phyloP scores from a whole-genome alignment of 108 stramenopile species.

The Bacterosira constricta region DNA sequence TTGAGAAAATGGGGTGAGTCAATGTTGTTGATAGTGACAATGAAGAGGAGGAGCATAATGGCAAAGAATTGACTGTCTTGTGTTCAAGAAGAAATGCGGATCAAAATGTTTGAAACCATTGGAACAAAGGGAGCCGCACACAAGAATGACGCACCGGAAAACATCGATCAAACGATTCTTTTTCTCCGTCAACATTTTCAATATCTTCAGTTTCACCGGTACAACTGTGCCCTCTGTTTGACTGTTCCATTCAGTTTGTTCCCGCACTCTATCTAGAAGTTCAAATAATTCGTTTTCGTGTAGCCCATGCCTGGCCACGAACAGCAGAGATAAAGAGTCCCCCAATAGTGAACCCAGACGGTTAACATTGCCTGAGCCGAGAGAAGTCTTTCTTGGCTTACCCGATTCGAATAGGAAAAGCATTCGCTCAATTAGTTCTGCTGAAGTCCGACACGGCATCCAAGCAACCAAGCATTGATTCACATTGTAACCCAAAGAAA shows the following conservation, averaged over 20 bases:
- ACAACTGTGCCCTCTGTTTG: constrained; percentile 32
- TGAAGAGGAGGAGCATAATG: no score
- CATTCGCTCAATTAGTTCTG: constrained; percentile 17
- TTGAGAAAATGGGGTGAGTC: no score
- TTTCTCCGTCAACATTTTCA: constrained; percentile 21
- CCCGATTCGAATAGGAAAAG: constrained; percentile 20
- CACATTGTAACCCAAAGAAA: not conserved
- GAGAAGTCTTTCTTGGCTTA: not conserved
- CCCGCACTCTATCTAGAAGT: constrained; percentile 30
- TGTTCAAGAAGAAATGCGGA: no score
- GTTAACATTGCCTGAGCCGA: constrained; percentile 1
- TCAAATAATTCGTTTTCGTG: constrained; percentile 57
- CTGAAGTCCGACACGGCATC: constrained; percentile 1
- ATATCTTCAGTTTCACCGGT: constrained; percentile 37
- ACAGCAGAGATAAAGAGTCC: constrained; percentile 52
- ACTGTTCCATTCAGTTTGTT: constrained; percentile 25
- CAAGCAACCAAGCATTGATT: constrained; percentile 10
- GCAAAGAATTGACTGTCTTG: no score
- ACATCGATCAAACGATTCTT: constrained; percentile 34
- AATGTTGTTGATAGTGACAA: no score
- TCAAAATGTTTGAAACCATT: no score
- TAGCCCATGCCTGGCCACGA: constrained; percentile 61
- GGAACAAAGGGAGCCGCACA: no score
- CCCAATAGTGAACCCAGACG: constrained; percentile 46
- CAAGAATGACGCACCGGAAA: no score